A percentile compares a stretch with the other conserved stretches of the same genome.
phyloP scores from a whole-genome alignment of 352 stramenopile genomes.

The Phytopythium delawarense region DNA sequence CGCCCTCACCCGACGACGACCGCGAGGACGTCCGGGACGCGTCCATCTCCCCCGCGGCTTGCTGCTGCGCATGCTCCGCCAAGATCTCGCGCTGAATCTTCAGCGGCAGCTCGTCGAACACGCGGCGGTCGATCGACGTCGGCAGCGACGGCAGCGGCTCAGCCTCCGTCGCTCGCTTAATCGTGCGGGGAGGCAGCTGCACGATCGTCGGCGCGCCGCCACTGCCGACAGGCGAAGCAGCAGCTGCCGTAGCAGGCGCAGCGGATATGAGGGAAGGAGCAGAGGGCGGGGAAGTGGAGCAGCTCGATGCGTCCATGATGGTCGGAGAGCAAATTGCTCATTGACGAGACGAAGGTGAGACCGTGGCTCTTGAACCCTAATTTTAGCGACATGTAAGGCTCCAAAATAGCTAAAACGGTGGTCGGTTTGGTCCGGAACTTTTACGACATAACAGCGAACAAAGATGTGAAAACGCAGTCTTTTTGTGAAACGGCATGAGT shows the following conservation, averaged over 20 bases:
- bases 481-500: too few relatives aligned
- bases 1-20: slow-evolving; percentile 1
- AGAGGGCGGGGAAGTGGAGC: neutral
- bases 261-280: neutral
- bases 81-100: slow-evolving; percentile 61
- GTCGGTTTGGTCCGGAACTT: too few relatives aligned
- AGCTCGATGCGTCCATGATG: neutral
- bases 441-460: too few relatives aligned
- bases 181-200: slow-evolving; percentile 7
- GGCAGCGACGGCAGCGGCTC: neutral
- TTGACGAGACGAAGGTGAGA: too few relatives aligned
- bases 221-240: neutral
- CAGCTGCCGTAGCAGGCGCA: neutral
- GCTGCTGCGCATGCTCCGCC: neutral
- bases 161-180: neutral
- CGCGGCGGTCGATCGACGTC: slow-evolving; percentile 33
- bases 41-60: neutral
- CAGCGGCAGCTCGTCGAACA: slow-evolving; percentile 45
- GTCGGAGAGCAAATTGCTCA: neutral
- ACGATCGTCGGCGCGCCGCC: slow-evolving; percentile 2
- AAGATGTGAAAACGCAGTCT: too few relatives aligned
- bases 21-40: neutral
- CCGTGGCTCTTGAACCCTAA: too few relatives aligned
- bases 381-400: too few relatives aligned
- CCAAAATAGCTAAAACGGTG: too few relatives aligned